phyloP scores from a whole-genome alignment of 495 filamentous ascomycete species.

The Oleoguttula mirabilis region DNA sequence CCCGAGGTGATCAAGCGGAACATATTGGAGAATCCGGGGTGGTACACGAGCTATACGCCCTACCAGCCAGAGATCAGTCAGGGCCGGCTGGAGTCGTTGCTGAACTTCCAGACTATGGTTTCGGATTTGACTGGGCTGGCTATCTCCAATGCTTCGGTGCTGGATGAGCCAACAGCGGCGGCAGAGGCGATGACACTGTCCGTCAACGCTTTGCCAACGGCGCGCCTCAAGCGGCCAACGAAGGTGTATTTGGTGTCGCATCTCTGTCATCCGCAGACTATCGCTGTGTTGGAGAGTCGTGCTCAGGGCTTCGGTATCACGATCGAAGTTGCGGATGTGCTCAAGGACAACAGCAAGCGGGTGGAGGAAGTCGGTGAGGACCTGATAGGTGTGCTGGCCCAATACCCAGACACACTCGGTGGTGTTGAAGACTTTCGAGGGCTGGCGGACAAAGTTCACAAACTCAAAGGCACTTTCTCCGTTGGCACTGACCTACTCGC shows the following conservation, averaged over 20 bases:
- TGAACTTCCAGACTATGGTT: conserved; percentile 96
- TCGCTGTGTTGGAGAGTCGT: conserved; percentile 71
- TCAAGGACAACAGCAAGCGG: conserved; percentile 46
- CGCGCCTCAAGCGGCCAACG: conserved; percentile 59
- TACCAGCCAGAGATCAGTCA: conserved; percentile 99
- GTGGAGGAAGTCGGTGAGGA: conserved; percentile 68
- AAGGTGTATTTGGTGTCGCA: conserved; percentile 79
- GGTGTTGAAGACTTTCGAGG: conserved; percentile 61
- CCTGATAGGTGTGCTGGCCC: conserved; percentile 80
- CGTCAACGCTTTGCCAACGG: conserved; percentile 57
- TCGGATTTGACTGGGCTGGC: conserved; percentile 79
- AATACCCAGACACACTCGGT: conserved; percentile 90
- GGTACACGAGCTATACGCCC: conserved; percentile 98
- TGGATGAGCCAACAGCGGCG: conserved; percentile 90
- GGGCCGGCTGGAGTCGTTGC: conserved; percentile 62
- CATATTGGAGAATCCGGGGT: conserved; percentile 83
- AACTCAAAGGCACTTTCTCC: conserved; percentile 68
- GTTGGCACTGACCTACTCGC: conserved; percentile 89
- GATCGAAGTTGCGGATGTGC: conserved; percentile 58
- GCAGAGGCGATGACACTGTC: conserved; percentile 98
- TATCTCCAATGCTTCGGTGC: conserved; percentile 85
- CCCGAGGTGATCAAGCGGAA: conserved; percentile 93
- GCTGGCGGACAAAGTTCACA: conserved; percentile 67
- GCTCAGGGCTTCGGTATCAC: conserved; percentile 91
- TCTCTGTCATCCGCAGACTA: conserved; percentile 78